These are phyloP conservation scores for maize (Zea mays) DNA, from an alignment of 176 grass and related monocot species.

Conservation along the genomic window DNA sequence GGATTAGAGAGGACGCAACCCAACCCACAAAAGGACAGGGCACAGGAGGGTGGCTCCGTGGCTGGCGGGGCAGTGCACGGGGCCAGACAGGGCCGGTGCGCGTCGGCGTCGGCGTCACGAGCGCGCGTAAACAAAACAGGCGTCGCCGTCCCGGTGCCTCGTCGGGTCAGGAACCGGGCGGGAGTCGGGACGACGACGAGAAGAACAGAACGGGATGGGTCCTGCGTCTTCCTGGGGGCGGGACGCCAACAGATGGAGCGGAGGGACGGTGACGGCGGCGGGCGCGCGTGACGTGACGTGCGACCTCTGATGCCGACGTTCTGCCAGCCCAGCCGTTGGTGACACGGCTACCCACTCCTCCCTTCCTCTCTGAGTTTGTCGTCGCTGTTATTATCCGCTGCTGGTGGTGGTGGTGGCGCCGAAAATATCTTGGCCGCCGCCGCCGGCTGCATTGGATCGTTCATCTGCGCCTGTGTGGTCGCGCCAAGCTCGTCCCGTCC, in stretches of 20 bases:
- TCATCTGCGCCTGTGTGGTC: too few species aligned
- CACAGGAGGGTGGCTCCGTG: not conserved
- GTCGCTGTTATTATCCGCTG: too few species aligned
- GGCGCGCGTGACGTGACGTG: not conserved
- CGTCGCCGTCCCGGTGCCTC: slow-evolving; percentile 31
- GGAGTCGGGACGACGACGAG: not conserved
- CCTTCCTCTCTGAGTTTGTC: too few species aligned
- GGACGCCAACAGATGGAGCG: not conserved
- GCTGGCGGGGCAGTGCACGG: too few species aligned
- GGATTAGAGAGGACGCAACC: not conserved
- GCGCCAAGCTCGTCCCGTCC: not conserved
- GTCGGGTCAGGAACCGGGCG: not conserved
- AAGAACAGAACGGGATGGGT: too few species aligned
- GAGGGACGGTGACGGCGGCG: not conserved
- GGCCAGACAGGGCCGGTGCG: not conserved
- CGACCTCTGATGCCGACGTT: slow-evolving; percentile 23
- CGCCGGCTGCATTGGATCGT: not conserved
- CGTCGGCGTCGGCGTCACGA: slow-evolving; percentile 17
- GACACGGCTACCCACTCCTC: too few species aligned
- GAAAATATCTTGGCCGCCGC: too few species aligned
- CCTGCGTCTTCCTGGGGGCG: too few species aligned
- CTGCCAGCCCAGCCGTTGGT: not conserved
- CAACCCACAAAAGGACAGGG: not conserved
- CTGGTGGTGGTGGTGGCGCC: too few species aligned
- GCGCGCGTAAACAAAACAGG: slow-evolving; percentile 32